These are phyloP conservation scores for Wallacemonas rigidus DNA, from an alignment of 208 protist species.

Conservation along the genomic window DNA sequence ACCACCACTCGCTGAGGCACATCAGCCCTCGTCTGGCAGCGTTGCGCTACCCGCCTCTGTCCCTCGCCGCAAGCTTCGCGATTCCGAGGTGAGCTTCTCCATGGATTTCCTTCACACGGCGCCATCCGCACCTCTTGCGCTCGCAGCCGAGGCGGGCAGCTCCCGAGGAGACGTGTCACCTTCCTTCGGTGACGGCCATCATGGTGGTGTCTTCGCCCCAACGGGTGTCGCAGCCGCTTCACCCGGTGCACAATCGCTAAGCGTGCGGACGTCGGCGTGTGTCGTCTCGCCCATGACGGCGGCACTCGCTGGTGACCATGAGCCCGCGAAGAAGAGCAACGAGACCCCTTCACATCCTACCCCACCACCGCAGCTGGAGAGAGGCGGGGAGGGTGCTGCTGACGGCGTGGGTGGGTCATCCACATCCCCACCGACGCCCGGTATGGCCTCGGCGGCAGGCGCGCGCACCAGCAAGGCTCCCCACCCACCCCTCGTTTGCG, in stretches of 20 bases:
- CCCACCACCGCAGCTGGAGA: no score
- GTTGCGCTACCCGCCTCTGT: not conserved
- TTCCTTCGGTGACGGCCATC: not conserved
- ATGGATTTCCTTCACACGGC: constrained; percentile 3
- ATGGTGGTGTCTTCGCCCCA: no score
- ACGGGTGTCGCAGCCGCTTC: not conserved
- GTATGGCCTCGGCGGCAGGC: no score
- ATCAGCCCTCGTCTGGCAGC: not conserved
- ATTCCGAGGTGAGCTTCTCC: constrained; percentile 15
- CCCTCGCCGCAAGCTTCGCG: constrained; percentile 21
- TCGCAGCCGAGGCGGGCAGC: not conserved
- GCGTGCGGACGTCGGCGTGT: not conserved
- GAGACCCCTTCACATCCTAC: no score
- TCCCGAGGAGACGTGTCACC: not conserved
- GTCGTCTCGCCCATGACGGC: not conserved
- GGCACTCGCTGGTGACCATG: not conserved
- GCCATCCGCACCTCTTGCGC: constrained; percentile 2
- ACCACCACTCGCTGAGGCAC: no score
- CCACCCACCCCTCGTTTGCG: no score
- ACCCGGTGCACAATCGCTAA: not conserved
- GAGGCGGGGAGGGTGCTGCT: no score
- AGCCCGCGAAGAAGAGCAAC: no score
- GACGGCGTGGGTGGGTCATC: no score
- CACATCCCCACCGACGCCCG: no score
- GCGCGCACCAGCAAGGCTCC: no score